Percentiles rank a stretch among this genome's conserved stretches.
Evolutionary conservation across 2,329 filamentous ascomycete genomes (phyloP).

Genomic region (Sporothrix pseudoabietina): DNA sequence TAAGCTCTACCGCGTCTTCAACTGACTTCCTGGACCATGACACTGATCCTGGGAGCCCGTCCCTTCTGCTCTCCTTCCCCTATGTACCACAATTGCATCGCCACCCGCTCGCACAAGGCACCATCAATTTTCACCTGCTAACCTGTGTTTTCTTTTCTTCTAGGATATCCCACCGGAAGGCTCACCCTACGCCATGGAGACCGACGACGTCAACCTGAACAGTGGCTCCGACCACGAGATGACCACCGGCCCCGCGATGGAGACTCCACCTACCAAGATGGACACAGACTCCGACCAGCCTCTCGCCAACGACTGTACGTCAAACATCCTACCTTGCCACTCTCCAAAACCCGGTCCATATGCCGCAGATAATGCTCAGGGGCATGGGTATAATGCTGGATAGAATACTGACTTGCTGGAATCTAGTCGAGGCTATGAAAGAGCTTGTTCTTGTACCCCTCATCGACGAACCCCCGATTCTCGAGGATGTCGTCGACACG

Average conservation of each 20-base stretch:
- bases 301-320: conserved; percentile 58
- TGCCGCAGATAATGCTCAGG: background rate
- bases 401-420: conserved; percentile 38
- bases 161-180: conserved; percentile 48
- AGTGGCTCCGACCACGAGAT: conserved; percentile 52
- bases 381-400: background rate
- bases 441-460: conserved; percentile 73
- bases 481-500: conserved; percentile 74
- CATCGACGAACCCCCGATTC: conserved; percentile 73
- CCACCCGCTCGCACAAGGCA: background rate
- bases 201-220: conserved; percentile 55
- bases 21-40: too few relatives aligned
- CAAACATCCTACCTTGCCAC: background rate
- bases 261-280: conserved; percentile 52
- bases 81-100: background rate
- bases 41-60: background rate
- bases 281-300: conserved; percentile 53
- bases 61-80: background rate
- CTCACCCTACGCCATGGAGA: conserved; percentile 59
- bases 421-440: conserved; percentile 79
- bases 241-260: conserved; percentile 56
- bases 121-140: conserved; percentile 26
- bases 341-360: background rate
- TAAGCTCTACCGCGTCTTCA: background rate
- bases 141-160: conserved; percentile 43